These are phyloP conservation scores for Seminavis robusta DNA, from an alignment of 108 stramenopile genomes.

Conservation along the genomic window DNA sequence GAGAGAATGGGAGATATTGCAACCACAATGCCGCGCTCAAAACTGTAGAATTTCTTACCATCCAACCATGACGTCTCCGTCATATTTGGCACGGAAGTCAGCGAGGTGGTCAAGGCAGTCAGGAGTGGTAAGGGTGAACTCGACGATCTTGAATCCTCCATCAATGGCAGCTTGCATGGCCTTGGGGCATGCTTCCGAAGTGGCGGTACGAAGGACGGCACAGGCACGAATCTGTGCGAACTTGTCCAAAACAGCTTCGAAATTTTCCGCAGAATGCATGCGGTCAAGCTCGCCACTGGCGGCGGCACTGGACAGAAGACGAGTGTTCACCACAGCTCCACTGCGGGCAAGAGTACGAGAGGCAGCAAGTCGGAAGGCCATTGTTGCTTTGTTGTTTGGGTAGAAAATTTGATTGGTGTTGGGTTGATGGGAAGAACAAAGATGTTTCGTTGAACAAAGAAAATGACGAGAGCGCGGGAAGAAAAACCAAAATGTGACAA, in stretches of 20 bases:
- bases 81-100: conserved; percentile 75
- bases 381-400: conserved; percentile 15
- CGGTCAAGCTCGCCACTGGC: conserved; percentile 44
- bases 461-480: too few species aligned
- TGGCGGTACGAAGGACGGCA: conserved; percentile 84
- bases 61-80: conserved; percentile 84
- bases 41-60: too few species aligned
- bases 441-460: too few species aligned
- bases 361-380: conserved; percentile 42
- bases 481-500: too few species aligned
- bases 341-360: conserved; percentile 14
- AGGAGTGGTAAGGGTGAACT: conserved; percentile 86
- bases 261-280: conserved; percentile 51
- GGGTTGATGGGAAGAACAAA: too few species aligned
- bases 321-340: conserved; percentile 5
- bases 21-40: too few species aligned
- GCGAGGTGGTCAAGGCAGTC: conserved; percentile 70
- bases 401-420: too few species aligned
- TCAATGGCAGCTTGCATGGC: conserved; percentile 89
- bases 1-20: too few species aligned
- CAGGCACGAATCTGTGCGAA: conserved; percentile 76
- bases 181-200: conserved; percentile 77
- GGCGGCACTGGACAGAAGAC: conserved; percentile 11
- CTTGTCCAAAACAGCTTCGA: conserved; percentile 62
- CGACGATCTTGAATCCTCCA: conserved; percentile 83